Conservation (phyloP, 2,329 filamentous ascomycete species). For the Scorias spongiosa region DNA sequence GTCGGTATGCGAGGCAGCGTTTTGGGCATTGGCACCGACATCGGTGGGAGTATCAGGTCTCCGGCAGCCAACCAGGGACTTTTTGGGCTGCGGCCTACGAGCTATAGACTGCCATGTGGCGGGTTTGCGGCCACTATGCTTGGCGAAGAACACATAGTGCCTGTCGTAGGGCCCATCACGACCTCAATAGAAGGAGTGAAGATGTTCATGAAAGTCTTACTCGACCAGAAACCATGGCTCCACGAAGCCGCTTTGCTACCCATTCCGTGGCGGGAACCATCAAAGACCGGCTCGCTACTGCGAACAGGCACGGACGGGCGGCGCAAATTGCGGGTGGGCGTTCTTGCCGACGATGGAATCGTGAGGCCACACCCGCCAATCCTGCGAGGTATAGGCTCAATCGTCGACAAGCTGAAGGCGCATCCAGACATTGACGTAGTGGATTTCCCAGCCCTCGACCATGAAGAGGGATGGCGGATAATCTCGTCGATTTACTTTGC, state of each 20-base stretch:
- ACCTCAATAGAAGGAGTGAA: conserved; percentile 38
- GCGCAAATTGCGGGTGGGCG: conserved; percentile 38
- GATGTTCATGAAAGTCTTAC: conserved; percentile 37
- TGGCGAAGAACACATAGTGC: conserved; percentile 31
- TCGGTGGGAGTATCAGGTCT: conserved; percentile 34
- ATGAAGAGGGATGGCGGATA: conserved; percentile 35
- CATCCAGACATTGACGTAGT: conserved; percentile 38
- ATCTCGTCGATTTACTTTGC: conserved; percentile 39
- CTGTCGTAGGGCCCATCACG: conserved; percentile 39
- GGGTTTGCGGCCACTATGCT: conserved; percentile 30
- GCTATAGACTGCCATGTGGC: conserved; percentile 26
- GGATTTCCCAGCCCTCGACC: conserved; percentile 35
- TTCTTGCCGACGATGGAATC: conserved; percentile 50
- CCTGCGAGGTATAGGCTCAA: conserved; percentile 36
- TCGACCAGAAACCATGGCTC: conserved; percentile 41
- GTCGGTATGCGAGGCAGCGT: conserved; percentile 36
- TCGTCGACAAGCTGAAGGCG: conserved; percentile 28
- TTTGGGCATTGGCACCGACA: conserved; percentile 40
- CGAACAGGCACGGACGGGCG: conserved; percentile 8
- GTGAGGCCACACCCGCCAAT: conserved; percentile 53
- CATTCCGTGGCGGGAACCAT: conserved; percentile 35
- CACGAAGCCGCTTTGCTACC: conserved; percentile 43
- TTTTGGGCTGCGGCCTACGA: conserved; percentile 30
- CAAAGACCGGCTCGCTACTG: conserved; percentile 5
- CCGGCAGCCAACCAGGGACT: conserved; percentile 34